Percentiles rank a stretch among this genome's conserved stretches.
These are phyloP conservation scores for Nothophaeocryptopus gaeumannii DNA, from an alignment of 2,329 filamentous ascomycete species.

Conservation along the genomic window DNA sequence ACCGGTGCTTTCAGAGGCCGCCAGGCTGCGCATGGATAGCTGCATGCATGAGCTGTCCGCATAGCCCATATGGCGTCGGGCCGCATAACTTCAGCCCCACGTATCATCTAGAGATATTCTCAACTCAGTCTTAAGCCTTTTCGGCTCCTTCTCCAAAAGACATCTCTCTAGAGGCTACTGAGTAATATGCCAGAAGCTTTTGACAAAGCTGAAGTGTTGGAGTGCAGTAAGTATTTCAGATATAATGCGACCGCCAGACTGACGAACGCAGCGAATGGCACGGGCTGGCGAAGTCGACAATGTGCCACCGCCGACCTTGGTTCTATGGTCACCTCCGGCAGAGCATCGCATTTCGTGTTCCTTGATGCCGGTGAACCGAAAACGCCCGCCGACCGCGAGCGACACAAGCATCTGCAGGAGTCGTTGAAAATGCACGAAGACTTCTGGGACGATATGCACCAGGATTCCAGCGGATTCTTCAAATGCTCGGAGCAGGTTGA, in stretches of 20 bases:
- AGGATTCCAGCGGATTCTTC: conserved; percentile 6
- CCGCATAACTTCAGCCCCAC: no score
- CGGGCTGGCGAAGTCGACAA: no score
- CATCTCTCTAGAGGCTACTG: no score
- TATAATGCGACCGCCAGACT: background rate
- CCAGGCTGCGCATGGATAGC: background rate
- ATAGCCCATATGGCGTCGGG: no score
- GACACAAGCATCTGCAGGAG: background rate
- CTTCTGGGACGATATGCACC: conserved; percentile 2
- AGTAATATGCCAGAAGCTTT: background rate
- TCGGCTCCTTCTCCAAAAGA: no score
- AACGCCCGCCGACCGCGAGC: background rate
- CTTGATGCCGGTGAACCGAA: conserved; percentile 2
- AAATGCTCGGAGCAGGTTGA: background rate
- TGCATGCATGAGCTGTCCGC: conserved; percentile 8
- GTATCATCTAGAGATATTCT: no score
- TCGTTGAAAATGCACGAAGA: background rate
- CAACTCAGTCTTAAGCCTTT: no score
- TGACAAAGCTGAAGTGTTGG: background rate
- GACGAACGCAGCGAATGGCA: background rate
- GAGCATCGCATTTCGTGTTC: background rate
- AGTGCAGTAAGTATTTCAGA: background rate
- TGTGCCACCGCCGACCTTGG: no score
- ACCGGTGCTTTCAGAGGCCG: background rate
- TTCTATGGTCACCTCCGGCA: no score